Percentiles rank a stretch among this genome's conserved stretches.
Evolutionary conservation across 176 grass and related monocot species (phyloP).

Genomic region (Zoysia japonica): DNA sequence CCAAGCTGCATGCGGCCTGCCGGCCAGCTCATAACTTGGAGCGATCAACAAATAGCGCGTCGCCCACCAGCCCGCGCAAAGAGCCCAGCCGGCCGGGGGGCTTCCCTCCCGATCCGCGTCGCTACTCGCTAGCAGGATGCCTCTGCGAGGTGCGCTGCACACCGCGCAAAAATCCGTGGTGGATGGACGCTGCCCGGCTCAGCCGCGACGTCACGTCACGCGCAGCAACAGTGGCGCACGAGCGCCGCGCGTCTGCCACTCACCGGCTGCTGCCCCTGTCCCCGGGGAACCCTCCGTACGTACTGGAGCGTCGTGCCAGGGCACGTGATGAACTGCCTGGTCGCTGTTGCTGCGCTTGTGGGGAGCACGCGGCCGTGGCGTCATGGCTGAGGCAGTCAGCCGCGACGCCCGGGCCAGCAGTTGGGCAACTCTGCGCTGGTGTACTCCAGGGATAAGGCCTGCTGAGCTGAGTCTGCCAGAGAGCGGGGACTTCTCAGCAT

Average conservation of each 20-base stretch:
- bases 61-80: background rate
- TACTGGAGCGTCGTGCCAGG: background rate
- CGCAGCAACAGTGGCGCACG: background rate
- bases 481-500: slow-evolving; percentile 3
- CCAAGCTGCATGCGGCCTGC: background rate
- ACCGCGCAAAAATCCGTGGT: background rate
- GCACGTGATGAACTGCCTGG: background rate
- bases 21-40: background rate
- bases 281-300: background rate
- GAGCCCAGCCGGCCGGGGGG: background rate
- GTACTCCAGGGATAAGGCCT: background rate
- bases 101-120: background rate
- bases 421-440: background rate
- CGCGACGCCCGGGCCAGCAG: background rate
- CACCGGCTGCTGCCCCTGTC: background rate
- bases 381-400: background rate
- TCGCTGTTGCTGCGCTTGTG: slow-evolving; percentile 16
- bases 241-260: background rate
- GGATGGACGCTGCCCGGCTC: background rate
- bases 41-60: background rate
- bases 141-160: slow-evolving; percentile 16
- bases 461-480: background rate
- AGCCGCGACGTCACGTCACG: background rate
- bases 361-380: slow-evolving; percentile 26
- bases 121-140: background rate